Base-by-base conservation (phyloP, 768 basidiomycete species). In the Hericium erinaceus region DNA sequence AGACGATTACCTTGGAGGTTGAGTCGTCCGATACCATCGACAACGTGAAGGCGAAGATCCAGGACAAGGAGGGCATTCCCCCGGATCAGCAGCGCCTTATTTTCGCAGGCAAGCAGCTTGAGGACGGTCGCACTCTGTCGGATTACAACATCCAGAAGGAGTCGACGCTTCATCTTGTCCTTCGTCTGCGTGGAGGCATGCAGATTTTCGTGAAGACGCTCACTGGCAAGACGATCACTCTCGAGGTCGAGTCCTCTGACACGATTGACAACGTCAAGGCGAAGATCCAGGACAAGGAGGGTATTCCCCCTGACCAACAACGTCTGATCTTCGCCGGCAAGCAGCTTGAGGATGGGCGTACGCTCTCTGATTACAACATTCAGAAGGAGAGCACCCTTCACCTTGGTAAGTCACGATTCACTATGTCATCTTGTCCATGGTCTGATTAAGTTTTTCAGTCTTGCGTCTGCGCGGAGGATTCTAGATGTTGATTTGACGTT, bases 71-170 rank as follows among this genome's bases (percentile, higher is more conserved):
- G 66, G 92, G 88, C 0, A 87, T 87, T 24, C 86, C 85, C 16
- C 92, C 92, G 5, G 92, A 93, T 65, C 91, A 92, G 67, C 91
- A 94, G 66, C 87, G 91, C 48, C 77, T 94, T 8, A 94, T 93
- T 70, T 94, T 94, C 63, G 92, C 92, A 33, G 92, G 92, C 37
- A 94, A 95, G 74, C 92, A 95, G 69, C 75, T 94, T 9, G 92
- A 95, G 64, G 92, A 94, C 64, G 92, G 92, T 18, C 87, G 92
- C 22, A 95, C 92, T 0, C 75, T 93, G 0, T 91, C 89, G 0
- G 92, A 94, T 65, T 94, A 92, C 72, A 92, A 91, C 69, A 92
- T 92, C 48, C 90, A 91, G 79, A 91, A 92, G 71, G 89, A 91
- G 73, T 89, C 85, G 0, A 92, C 89, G 0, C 84, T 92, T 22